Percentiles rank a stretch among this genome's conserved stretches.
phyloP scores from a whole-genome alignment of 345 rosid species.

The Anastatica hierochuntica region DNA sequence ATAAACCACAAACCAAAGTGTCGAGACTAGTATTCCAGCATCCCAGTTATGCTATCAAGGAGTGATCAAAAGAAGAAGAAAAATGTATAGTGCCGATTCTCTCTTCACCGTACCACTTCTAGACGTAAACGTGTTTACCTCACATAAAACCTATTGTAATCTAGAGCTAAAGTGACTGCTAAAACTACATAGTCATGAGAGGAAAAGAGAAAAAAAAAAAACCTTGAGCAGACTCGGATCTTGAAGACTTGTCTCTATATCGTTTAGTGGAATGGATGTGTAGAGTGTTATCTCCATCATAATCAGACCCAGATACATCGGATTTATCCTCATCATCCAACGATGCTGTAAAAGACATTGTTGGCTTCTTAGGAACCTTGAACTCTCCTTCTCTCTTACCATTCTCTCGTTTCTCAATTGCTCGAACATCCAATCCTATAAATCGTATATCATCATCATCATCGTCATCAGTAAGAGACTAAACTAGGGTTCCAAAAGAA shows the following conservation, averaged over 20 bases:
- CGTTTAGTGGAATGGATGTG: conserved; percentile 36
- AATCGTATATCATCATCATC: too few species aligned
- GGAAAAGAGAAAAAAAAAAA: too few species aligned
- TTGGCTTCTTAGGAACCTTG: conserved; percentile 48
- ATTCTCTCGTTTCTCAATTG: conserved; percentile 39
- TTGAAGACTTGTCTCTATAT: conserved; percentile 42
- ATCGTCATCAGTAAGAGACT: too few species aligned
- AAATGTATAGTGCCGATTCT: not conserved
- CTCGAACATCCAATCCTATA: conserved; percentile 36
- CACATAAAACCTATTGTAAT: not conserved
- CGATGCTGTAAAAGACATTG: conserved; percentile 40
- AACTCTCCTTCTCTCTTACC: conserved; percentile 32
- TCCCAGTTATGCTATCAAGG: not conserved
- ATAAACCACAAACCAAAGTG: not conserved
- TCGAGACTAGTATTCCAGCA: not conserved
- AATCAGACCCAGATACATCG: conserved; percentile 17
- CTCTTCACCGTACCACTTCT: not conserved
- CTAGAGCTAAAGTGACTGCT: not conserved
- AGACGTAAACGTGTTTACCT: not conserved
- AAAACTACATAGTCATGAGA: conserved; percentile 2
- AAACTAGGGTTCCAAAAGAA: too few species aligned
- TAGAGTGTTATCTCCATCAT: conserved; percentile 20
- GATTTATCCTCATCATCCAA: conserved; percentile 47
- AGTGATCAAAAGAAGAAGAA: not conserved
- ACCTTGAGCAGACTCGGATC: conserved; percentile 31